Evolutionary conservation across 768 basidiomycete genomes (phyloP).

Genomic region (Tricholoma terreum): DNA sequence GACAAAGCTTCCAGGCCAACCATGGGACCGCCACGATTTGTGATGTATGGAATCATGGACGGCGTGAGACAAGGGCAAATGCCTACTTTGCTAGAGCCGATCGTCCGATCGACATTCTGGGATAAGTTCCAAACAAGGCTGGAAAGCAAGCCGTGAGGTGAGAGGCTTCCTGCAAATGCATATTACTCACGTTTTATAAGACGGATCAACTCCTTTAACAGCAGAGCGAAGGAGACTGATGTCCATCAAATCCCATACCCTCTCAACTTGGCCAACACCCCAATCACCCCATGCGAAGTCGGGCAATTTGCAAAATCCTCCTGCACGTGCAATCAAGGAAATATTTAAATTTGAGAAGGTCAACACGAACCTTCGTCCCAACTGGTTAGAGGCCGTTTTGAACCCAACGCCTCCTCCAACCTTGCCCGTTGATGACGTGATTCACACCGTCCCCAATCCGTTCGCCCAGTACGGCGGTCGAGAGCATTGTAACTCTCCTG

Average conservation of each 20-base stretch:
- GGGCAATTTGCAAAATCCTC: constrained; percentile 78
- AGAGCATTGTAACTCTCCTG: constrained; percentile 60
- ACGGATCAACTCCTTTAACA: constrained; percentile 76
- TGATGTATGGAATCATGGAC: constrained; percentile 95
- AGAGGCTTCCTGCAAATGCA: constrained; percentile 4
- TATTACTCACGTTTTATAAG: constrained; percentile 76
- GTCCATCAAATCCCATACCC: constrained; percentile 95
- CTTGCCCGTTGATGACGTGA: constrained; percentile 87
- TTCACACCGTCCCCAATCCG: constrained; percentile 92
- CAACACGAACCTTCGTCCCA: constrained; percentile 80
- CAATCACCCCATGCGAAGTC: constrained; percentile 95
- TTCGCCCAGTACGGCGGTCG: constrained; percentile 69
- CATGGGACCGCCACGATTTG: constrained; percentile 95
- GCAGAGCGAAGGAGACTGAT: constrained; percentile 84
- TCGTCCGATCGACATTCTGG: constrained; percentile 93
- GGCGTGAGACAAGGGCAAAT: constrained; percentile 94
- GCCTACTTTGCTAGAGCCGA: constrained; percentile 74
- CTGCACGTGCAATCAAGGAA: constrained; percentile 32
- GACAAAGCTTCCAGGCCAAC: constrained; percentile 89
- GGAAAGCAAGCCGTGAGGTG: constrained; percentile 9
- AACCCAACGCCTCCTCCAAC: constrained; percentile 77
- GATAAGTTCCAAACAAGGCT: constrained; percentile 95
- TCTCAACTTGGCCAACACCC: constrained; percentile 89
- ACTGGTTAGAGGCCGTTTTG: constrained; percentile 81
- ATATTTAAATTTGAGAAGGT: constrained; percentile 1